Evolutionary conservation across 192 early-diverging fungal genomes (phyloP).

Genomic region (Mortierella claussenii): DNA sequence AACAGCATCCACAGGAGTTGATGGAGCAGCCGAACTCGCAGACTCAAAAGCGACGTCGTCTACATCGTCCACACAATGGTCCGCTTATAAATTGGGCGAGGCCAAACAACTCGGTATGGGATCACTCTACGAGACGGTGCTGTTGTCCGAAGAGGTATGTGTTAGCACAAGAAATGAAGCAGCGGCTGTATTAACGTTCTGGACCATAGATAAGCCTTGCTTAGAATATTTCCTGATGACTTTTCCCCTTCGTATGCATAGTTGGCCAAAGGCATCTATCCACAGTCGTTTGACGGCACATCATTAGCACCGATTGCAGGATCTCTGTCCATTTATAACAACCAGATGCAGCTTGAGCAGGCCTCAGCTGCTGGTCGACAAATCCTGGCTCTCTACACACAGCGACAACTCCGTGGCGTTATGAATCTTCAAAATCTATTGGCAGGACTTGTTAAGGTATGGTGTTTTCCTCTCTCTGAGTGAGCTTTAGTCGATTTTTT

Average conservation of each 20-base stretch:
- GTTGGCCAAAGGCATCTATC: slow-evolving; percentile 44
- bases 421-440: slow-evolving; percentile 42
- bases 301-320: slow-evolving; percentile 41
- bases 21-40: slow-evolving; percentile 17
- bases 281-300: slow-evolving; percentile 41
- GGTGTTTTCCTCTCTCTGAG: too few relatives aligned
- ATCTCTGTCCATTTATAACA: slow-evolving; percentile 49
- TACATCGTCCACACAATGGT: slow-evolving; percentile 28
- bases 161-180: not conserved
- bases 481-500: not conserved
- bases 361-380: slow-evolving; percentile 40
- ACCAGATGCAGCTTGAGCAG: slow-evolving; percentile 48
- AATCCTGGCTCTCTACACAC: slow-evolving; percentile 29
- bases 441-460: slow-evolving; percentile 26
- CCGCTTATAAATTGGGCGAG: slow-evolving; percentile 32
- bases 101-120: slow-evolving; percentile 41
- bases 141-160: slow-evolving; percentile 44
- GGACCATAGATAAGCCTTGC: too few relatives aligned
- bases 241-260: not conserved
- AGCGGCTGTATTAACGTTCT: not conserved
- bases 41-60: slow-evolving; percentile 34
- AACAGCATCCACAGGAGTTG: slow-evolving; percentile 7
- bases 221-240: too few relatives aligned
- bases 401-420: slow-evolving; percentile 35
- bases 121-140: slow-evolving; percentile 44